A percentile compares a stretch with the other conserved stretches of the same genome.
Evolutionary conservation across 2,329 filamentous ascomycete species (phyloP).

Genomic region (Fusarium torreyae): DNA sequence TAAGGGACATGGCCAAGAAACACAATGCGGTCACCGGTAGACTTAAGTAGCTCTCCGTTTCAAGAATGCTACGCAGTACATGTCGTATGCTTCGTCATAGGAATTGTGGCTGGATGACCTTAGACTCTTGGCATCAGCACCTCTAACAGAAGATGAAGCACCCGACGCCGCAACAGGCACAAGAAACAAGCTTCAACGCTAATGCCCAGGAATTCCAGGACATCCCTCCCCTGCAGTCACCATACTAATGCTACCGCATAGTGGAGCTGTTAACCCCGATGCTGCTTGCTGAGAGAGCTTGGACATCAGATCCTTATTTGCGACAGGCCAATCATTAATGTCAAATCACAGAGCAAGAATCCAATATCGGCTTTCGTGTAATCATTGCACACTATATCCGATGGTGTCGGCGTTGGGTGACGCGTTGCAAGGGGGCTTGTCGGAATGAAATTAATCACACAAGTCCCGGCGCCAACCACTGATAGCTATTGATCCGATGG

Average conservation of each 20-base stretch:
- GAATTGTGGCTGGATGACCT: constrained; percentile 28
- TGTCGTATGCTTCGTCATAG: constrained; percentile 16
- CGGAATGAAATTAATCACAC: constrained; percentile 22
- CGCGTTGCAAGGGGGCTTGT: constrained; percentile 24
- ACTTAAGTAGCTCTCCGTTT: constrained; percentile 19
- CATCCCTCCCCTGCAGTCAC: neutral
- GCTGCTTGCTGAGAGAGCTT: too few relatives aligned
- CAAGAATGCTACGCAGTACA: neutral
- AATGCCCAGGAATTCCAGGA: neutral
- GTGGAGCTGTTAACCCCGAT: too few relatives aligned
- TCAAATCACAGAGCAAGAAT: too few relatives aligned
- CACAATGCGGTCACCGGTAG: constrained; percentile 6
- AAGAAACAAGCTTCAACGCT: constrained; percentile 16
- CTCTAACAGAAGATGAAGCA: constrained; percentile 33
- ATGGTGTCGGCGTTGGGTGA: neutral
- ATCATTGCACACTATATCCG: constrained; percentile 17
- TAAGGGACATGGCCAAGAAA: neutral
- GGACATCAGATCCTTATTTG: too few relatives aligned
- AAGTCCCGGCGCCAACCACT: constrained; percentile 3
- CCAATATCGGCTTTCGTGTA: neutral
- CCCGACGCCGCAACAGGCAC: constrained; percentile 21
- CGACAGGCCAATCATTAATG: too few relatives aligned
- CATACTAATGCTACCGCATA: too few relatives aligned
- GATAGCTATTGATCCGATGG: neutral
- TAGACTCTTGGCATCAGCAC: constrained; percentile 26